Evolutionary conservation across 148 eudicot genomes (phyloP).

Genomic region (Cornus suecica): DNA sequence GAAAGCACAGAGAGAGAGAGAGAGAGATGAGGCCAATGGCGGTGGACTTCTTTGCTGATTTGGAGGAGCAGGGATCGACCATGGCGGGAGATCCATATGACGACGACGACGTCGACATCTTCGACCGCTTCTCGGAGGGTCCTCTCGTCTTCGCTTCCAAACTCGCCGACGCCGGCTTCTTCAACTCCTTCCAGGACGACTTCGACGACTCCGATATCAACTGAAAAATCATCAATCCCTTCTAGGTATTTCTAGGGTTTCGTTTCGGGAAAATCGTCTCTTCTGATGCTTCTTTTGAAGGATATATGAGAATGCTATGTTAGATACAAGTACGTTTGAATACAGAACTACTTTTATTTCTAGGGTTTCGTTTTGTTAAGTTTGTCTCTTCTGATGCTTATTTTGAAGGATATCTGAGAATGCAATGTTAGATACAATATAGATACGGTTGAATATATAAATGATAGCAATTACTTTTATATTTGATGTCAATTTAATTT

Average conservation of each 20-base stretch:
- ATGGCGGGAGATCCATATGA: constrained; percentile 79
- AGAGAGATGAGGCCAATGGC: constrained; percentile 51
- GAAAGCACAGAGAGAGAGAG: no score
- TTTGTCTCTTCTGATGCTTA: no score
- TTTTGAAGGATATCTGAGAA: no score
- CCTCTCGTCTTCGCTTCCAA: constrained; percentile 32
- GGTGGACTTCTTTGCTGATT: constrained; percentile 43
- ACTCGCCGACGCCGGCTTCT: constrained; percentile 73
- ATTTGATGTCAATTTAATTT: no score
- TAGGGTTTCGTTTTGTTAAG: no score
- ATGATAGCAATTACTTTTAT: no score
- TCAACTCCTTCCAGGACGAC: constrained; percentile 70
- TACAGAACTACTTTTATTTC: no score
- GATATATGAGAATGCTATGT: no score
- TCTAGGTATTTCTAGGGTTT: background rate
- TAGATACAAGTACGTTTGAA: no score
- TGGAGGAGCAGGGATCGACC: constrained; percentile 40
- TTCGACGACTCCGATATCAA: constrained; percentile 79
- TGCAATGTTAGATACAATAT: background rate
- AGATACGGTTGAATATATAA: background rate
- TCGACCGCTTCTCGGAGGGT: constrained; percentile 59
- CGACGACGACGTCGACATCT: constrained; percentile 58
- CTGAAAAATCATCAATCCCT: constrained; percentile 19
- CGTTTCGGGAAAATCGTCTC: background rate
- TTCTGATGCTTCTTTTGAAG: background rate